Evolutionary conservation across 2,329 filamentous ascomycete genomes (phyloP).

Genomic region (Sporothrix pallida): DNA sequence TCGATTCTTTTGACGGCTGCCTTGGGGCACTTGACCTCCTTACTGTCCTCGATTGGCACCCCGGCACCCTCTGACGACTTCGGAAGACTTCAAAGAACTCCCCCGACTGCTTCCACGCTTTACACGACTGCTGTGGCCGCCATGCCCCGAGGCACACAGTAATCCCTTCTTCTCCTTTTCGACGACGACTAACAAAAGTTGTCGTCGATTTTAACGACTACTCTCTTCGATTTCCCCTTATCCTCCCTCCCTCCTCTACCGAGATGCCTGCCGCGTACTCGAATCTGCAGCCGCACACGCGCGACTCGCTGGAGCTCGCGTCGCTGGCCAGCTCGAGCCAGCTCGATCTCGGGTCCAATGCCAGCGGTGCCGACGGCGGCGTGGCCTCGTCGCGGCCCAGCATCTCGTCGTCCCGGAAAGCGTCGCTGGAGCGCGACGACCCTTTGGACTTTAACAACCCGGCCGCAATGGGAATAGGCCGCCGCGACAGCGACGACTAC

Average conservation of each 20-base stretch:
- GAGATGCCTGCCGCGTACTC: slow-evolving; percentile 52
- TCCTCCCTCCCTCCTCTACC: neutral
- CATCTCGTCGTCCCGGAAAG: slow-evolving; percentile 86
- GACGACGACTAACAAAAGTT: slow-evolving; percentile 8
- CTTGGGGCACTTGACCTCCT: neutral
- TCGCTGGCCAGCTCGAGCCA: slow-evolving; percentile 86
- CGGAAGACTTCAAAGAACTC: neutral
- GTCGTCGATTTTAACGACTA: neutral
- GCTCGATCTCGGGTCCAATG: slow-evolving; percentile 61
- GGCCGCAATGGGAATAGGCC: slow-evolving; percentile 47
- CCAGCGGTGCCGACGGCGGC: slow-evolving; percentile 67
- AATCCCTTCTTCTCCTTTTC: neutral
- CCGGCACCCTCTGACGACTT: neutral
- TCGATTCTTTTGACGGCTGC: neutral
- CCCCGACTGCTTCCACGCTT: neutral
- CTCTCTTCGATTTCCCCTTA: neutral
- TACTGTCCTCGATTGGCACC: neutral
- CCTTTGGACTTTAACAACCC: slow-evolving; percentile 70
- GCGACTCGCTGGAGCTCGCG: slow-evolving; percentile 95
- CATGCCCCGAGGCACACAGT: slow-evolving; percentile 11
- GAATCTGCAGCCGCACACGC: slow-evolving; percentile 57
- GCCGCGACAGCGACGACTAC: slow-evolving; percentile 26
- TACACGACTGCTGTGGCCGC: neutral
- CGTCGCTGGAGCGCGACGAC: slow-evolving; percentile 88
- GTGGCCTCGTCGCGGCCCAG: slow-evolving; percentile 81